Evolutionary conservation across 2,329 filamentous ascomycete genomes (phyloP), one percentile per base, ranked within the genome.

Genomic region (Paecilomyces sp.): DNA sequence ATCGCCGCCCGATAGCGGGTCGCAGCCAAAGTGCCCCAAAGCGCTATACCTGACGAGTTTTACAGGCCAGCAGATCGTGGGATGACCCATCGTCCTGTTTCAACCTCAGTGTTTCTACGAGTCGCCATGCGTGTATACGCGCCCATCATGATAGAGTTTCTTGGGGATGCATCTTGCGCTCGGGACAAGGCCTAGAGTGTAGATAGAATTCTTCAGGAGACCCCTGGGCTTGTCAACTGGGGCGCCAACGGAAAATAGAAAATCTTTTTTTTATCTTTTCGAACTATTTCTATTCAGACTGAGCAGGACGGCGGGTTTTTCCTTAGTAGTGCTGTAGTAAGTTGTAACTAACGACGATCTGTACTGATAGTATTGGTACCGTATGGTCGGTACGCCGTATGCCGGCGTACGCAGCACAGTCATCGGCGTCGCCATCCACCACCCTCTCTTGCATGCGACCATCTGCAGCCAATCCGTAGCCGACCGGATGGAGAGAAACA

Each of bases 381-480:
- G 63, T 67, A 65, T 62, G 65, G 64, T 67, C 64, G 65, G 28
- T 61, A 65, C 65, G 57, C n/a, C 24, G 51, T 53, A 53, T 30
- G 22, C 24, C 65, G 58, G 51, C 51, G 24, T 53, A 53, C 50
- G 50, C 22, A 53, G 50, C 50, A 18, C 18, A 53, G 50, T 64
- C 59, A 60, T 62, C 65, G 62, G 61, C 57, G 58, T 63, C 36
- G 58, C 58, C 56, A 59, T 59, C 50, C 57, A 56, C 31, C 54
- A 55, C 28, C 13, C 28, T 36, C 33, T 56, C 33, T 56, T 56
- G 55, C 55, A 56, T 56, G 55, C 55, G 22, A 56, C 55, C 55
- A 55, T 55, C 54, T 55, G 54, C 54, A 55, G 54, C 54, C 54
- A 55, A 55, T 55, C 54, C 54, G 33, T 31, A 25, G 31, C 36